Evolutionary conservation across 1,139 yeast genomes (phyloP).

Genomic region (Pneumocystis canis): DNA sequence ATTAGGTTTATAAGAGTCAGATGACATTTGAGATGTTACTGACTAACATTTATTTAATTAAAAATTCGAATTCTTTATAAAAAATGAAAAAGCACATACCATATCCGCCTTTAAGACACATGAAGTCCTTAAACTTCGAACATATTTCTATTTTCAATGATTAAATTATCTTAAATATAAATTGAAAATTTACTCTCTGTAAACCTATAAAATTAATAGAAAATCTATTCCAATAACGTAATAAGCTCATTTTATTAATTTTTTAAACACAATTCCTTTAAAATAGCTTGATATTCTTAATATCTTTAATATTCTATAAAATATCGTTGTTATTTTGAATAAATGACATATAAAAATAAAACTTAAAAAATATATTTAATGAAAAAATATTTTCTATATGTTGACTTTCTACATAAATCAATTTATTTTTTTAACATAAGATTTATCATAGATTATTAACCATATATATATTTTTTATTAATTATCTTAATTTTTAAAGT

Average conservation of each 20-base stretch:
- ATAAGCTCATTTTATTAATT: neutral
- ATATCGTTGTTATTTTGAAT: too few relatives aligned
- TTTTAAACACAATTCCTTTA: neutral
- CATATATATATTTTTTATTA: neutral
- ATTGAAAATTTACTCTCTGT: neutral
- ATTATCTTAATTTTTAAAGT: neutral
- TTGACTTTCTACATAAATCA: neutral
- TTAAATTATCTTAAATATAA: neutral
- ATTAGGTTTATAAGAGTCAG: neutral
- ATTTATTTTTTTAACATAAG: neutral
- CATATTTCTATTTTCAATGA: neutral
- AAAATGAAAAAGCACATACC: neutral
- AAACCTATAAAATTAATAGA: neutral
- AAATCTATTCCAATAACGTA: neutral
- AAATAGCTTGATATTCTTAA: neutral
- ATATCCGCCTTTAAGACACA: neutral
- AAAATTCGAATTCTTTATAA: neutral
- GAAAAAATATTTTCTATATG: neutral
- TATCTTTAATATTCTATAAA: neutral
- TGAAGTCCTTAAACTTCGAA: neutral
- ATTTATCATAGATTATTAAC: neutral
- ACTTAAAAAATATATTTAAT: neutral
- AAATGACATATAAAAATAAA: too few relatives aligned
- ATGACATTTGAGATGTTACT: neutral
- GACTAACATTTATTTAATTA: neutral